Evolutionary conservation across 2,329 filamentous ascomycete species (phyloP).

Genomic region (Arthrinium puccinioides): DNA sequence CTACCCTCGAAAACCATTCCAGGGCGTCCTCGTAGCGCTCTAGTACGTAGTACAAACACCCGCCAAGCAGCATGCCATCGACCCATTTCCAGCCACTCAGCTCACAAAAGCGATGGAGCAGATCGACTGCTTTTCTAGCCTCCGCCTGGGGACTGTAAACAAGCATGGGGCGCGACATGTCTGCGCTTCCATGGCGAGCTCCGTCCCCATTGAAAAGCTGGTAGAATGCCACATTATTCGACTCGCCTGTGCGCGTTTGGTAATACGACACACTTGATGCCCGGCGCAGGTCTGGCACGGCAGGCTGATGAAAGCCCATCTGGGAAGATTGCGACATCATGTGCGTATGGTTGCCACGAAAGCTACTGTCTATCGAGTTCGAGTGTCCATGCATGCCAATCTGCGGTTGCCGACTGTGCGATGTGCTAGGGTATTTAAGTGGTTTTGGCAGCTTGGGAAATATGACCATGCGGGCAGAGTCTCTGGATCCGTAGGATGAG

Average conservation of each 20-base stretch:
- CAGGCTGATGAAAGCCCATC: neutral
- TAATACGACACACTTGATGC: too few species aligned
- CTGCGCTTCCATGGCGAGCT: constrained; percentile 9
- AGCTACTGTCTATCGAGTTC: constrained; percentile 6
- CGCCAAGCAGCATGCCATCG: constrained; percentile 85
- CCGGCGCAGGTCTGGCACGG: neutral
- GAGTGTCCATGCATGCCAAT: constrained; percentile 8
- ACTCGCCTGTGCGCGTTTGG: too few species aligned
- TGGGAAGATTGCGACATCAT: too few species aligned
- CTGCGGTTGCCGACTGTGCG: constrained; percentile 11
- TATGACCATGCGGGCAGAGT: constrained; percentile 42
- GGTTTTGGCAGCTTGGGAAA: constrained; percentile 45
- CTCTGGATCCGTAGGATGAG: constrained; percentile 26
- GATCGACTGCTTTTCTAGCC: constrained; percentile 61
- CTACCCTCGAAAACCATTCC: constrained; percentile 64
- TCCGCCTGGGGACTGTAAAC: constrained; percentile 38
- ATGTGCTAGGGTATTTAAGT: constrained; percentile 9
- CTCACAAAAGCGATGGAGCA: constrained; percentile 67
- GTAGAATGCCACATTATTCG: constrained; percentile 13
- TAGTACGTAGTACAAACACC: constrained; percentile 85
- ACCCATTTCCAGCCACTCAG: constrained; percentile 83
- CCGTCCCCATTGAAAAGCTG: constrained; percentile 15
- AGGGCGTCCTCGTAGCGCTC: constrained; percentile 74
- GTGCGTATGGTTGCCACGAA: too few species aligned
- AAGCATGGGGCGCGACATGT: constrained; percentile 13